Evolutionary conservation across 768 basidiomycete genomes (phyloP).

Genomic region (Daedaleopsis nitida): DNA sequence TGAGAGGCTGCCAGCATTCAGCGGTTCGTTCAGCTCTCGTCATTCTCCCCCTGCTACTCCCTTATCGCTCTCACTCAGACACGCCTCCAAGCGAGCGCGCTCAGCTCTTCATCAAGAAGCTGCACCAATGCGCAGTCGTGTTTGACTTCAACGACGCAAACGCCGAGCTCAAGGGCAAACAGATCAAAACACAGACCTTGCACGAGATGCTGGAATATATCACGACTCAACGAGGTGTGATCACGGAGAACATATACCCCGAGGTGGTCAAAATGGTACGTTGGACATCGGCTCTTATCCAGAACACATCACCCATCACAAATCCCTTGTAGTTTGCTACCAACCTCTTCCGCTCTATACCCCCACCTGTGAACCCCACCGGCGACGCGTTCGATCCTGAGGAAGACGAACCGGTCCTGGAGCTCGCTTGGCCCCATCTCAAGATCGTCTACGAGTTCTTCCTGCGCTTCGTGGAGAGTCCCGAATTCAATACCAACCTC

Average conservation of each 20-base stretch:
- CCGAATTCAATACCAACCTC: constrained; percentile 97
- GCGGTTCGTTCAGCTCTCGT: constrained; percentile 48
- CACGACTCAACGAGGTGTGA: constrained; percentile 93
- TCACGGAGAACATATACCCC: constrained; percentile 97
- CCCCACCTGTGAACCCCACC: constrained; percentile 97
- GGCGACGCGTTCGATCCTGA: constrained; percentile 99
- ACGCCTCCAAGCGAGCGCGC: constrained; percentile 86
- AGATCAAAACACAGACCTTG: constrained; percentile 96
- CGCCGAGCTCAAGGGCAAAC: constrained; percentile 94
- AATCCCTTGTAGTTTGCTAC: constrained; percentile 74
- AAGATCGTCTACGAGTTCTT: constrained; percentile 99
- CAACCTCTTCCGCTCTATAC: constrained; percentile 99
- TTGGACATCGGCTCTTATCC: constrained; percentile 8
- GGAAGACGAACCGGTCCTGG: constrained; percentile 98
- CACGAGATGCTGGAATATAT: constrained; percentile 99
- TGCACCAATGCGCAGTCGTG: constrained; percentile 93
- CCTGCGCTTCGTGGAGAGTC: constrained; percentile 96
- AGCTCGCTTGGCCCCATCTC: constrained; percentile 98
- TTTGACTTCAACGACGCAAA: constrained; percentile 99
- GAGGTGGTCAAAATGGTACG: constrained; percentile 98
- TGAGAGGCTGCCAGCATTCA: constrained; percentile 88
- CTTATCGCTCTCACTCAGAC: constrained; percentile 53
- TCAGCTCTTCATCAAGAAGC: constrained; percentile 89
- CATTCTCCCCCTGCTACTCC: not conserved
- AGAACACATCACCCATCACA: not conserved